Percentiles rank a stretch among this genome's conserved stretches.
These are phyloP conservation scores for Pythium dissotocum DNA, from an alignment of 352 stramenopile species.

Conservation along the genomic window DNA sequence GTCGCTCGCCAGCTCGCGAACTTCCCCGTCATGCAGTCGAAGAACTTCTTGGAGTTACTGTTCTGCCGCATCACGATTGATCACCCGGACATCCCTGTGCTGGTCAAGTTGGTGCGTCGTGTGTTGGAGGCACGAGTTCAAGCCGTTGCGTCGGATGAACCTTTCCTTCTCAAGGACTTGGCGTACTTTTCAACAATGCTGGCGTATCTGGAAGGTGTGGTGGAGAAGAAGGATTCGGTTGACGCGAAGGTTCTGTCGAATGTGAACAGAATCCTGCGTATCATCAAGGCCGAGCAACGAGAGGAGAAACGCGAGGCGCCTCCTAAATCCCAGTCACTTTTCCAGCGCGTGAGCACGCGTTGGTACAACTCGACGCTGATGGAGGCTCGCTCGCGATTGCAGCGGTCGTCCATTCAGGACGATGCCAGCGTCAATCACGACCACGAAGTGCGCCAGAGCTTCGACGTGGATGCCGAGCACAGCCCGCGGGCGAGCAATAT, in stretches of 20 bases:
- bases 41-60: conserved; percentile 71
- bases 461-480: conserved; percentile 62
- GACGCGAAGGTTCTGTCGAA: conserved; percentile 66
- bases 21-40: conserved; percentile 64
- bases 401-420: conserved; percentile 20
- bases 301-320: conserved; percentile 46
- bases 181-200: conserved; percentile 69
- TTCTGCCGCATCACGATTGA: conserved; percentile 72
- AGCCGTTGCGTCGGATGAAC: conserved; percentile 21
- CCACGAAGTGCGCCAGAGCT: conserved; percentile 34
- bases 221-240: conserved; percentile 24
- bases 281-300: conserved; percentile 60
- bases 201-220: conserved; percentile 24
- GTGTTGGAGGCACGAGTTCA: conserved; percentile 62
- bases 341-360: conserved; percentile 49
- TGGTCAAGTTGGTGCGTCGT: conserved; percentile 75
- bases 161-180: conserved; percentile 63
- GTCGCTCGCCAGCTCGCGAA: conserved; percentile 65
- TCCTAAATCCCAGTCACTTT: conserved; percentile 58
- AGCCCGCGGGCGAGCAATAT: conserved; percentile 36
- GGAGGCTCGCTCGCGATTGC: conserved; percentile 30
- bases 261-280: conserved; percentile 71
- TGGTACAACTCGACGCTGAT: conserved; percentile 77
- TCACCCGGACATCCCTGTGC: conserved; percentile 63
- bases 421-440: conserved; percentile 9